Evolutionary conservation across 441 rosid species (phyloP), one percentile per base, ranked within the genome.

Genomic region (Populus tomentosa): DNA sequence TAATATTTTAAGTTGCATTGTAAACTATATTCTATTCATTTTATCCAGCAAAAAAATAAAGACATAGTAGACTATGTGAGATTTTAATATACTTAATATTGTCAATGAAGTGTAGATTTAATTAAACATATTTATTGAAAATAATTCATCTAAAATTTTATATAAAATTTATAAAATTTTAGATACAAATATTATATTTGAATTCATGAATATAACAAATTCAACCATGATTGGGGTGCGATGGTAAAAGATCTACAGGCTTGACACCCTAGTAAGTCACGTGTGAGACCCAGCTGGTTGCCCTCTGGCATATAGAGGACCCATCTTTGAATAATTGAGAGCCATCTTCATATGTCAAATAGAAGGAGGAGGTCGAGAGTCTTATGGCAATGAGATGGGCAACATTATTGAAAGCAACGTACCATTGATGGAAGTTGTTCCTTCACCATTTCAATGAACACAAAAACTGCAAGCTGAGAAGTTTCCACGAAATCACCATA

Each of bases 181-280:
- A 5, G 0, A 33, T 6, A 5, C 0, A 0, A 1, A 0, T 33
- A 5, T 33, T 33, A 5, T 33, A 33, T 33, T 32, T 5, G 1
- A 32, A 32, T 32, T 5, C 0, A 5, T 33, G 0, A 33, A 33
- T 33, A 1, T 0, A 33, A 0, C 0, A 0, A 33, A 32, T 32
- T 32, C 6, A 32, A 5, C 33, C 33, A 4, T 4, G 33, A 0
- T 4, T 0, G 5, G 33, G 35, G n/a, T 5, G 35, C 1, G 35
- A 32, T 33, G 1, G 35, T 33, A 33, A 33, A 33, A 0, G 0
- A 33, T 33, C 1, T 6, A 33, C 0, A 33, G 1, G 5, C 33
- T 32, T 32, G 7, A 32, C 35, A 32, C 6, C 35, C 6, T 32
- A 32, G 5, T 5, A 32, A 5, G 35, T 32, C 6, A 32, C 35